Percentiles rank a stretch among this genome's conserved stretches.
phyloP scores from a whole-genome alignment of 495 filamentous ascomycete species.

The Glonium stellatum region DNA sequence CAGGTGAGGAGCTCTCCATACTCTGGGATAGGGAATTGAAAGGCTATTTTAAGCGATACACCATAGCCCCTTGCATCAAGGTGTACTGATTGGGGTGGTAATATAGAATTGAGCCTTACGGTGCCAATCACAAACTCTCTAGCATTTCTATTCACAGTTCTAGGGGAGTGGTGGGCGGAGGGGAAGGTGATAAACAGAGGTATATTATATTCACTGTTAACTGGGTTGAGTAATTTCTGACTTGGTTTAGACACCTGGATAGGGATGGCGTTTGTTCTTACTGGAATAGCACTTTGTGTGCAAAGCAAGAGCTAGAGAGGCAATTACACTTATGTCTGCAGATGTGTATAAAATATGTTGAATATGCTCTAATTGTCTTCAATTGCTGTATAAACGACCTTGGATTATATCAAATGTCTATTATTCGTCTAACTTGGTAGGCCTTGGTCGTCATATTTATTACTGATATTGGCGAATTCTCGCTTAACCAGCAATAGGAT shows the following conservation, averaged over 20 bases:
- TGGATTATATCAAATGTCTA: not conserved
- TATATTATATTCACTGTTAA: constrained; percentile 30
- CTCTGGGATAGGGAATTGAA: not conserved
- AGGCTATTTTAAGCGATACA: not conserved
- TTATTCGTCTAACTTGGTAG: not conserved
- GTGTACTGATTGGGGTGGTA: constrained; percentile 1
- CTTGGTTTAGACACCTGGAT: constrained; percentile 69
- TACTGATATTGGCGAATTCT: too few species aligned
- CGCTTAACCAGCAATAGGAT: too few species aligned
- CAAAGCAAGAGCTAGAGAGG: constrained; percentile 37
- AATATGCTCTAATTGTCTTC: not conserved
- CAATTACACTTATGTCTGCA: not conserved
- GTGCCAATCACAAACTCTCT: constrained; percentile 92
- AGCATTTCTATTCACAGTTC: constrained; percentile 89
- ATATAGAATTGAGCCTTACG: constrained; percentile 76
- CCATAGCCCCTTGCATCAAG: not conserved
- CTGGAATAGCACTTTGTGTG: constrained; percentile 84
- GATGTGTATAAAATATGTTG: not conserved
- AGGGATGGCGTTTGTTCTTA: constrained; percentile 73
- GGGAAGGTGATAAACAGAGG: constrained; percentile 76
- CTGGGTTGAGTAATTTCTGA: not conserved
- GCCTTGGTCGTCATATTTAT: not conserved
- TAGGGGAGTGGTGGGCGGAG: constrained; percentile 94
- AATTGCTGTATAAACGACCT: not conserved
- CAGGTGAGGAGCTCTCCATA: constrained; percentile 52